A percentile compares a stretch with the other conserved stretches of the same genome.
Conservation (phyloP, 768 basidiomycete genomes). For the Pleurotus salmoneostramineus region DNA sequence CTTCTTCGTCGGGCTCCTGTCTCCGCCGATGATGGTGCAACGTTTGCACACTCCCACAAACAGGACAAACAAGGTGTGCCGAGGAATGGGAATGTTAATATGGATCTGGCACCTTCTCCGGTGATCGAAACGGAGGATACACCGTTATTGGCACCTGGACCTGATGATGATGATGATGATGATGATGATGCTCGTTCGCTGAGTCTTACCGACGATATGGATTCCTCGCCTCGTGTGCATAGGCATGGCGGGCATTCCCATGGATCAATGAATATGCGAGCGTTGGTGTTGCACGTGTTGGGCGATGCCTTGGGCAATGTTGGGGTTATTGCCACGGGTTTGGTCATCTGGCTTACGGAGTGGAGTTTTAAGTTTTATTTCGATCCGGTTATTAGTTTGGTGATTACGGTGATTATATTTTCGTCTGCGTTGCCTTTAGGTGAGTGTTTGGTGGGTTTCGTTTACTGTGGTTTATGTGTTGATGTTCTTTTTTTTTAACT, state of each 20-base stretch:
- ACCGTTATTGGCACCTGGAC: constrained; percentile 33
- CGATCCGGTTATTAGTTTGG: constrained; percentile 88
- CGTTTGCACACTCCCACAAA: neutral
- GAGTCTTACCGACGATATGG: constrained; percentile 13
- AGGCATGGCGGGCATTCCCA: constrained; percentile 32
- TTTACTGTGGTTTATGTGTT: too few relatives aligned
- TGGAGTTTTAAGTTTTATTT: constrained; percentile 89
- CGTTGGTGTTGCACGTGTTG: constrained; percentile 88
- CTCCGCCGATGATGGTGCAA: neutral
- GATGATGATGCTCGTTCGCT: constrained; percentile 20
- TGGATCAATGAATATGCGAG: constrained; percentile 98
- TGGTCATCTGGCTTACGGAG: constrained; percentile 87
- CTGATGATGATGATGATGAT: constrained; percentile 2
- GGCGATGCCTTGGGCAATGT: constrained; percentile 98
- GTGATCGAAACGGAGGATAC: constrained; percentile 33
- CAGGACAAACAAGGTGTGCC: constrained; percentile 5
- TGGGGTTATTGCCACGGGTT: constrained; percentile 92
- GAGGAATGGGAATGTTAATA: too few relatives aligned
- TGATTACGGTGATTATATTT: constrained; percentile 96
- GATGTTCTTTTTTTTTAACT: neutral
- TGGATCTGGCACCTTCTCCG: constrained; percentile 6
- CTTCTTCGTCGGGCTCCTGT: constrained; percentile 6
- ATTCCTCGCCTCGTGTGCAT: neutral
- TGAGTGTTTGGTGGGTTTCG: constrained; percentile 33
- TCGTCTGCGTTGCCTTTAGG: constrained; percentile 91